Base-by-base conservation (phyloP, 345 rosid genomes). In the Gynandropsis gynandra region DNA sequence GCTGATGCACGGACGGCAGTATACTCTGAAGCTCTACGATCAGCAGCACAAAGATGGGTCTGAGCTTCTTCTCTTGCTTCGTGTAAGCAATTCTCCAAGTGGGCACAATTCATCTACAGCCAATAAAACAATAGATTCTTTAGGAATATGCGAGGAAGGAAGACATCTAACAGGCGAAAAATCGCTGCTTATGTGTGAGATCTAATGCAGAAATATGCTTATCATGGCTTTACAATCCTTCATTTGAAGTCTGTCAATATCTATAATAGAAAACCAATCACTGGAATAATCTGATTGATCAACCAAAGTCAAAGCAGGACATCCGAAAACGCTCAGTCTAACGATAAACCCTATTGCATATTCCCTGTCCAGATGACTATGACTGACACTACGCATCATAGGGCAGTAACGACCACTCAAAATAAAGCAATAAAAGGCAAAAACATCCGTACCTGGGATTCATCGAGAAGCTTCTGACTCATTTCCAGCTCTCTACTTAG, bases 41-140 rank as follows among this genome's bases (percentile, higher is more conserved):
- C 95, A 64, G 97, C 95, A 9, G 92, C 92, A 66, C 94, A 93
- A 7, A 87, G 94, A 74, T 85, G 83, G 52, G 95, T 88, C 61
- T 93, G 97, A 31, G 95, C 97, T 75, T 88, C 99, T 69, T 93
- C 85, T 70, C 99, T 85, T 63, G 95, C 97, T 69, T 93, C 97
- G 70, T 93, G 97, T 74, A 93, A 77, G 69, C 92, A 83, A 65
- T 83, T 93, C 75, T 93, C 99, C 69, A 93, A 72, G 80, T 83
- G 97, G 37, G 87, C 99, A 66, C 97, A 83, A 54, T 93, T 93
- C 95, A 93, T 85, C 97, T 93, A 78, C 72, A 21, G 44, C 55
- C 13, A 24, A 24, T 2, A 24, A 52, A 18, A 4, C 11, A 11
- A 24, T 24, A 24, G 29, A 24, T 24, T 20, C 5, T 2, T 5